A percentile compares a stretch with the other conserved stretches of the same genome.
Conservation (phyloP, 805 yeast species). For the Yamadazyma ubonensis region DNA sequence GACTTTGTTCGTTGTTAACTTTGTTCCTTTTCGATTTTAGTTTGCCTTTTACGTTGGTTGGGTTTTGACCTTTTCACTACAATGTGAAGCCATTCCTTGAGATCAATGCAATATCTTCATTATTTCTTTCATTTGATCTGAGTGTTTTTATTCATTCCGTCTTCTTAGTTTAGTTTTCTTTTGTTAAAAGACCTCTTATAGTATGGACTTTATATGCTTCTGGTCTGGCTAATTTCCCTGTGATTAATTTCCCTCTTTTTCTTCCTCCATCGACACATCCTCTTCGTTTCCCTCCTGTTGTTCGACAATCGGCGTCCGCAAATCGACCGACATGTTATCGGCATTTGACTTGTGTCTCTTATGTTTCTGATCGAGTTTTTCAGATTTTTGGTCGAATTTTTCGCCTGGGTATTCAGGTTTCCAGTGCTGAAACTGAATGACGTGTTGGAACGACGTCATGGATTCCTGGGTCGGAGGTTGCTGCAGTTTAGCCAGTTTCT, state of each 20-base stretch:
- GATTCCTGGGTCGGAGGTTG: conserved; percentile 41
- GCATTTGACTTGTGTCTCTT: conserved; percentile 36
- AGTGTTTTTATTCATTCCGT: too few relatives aligned
- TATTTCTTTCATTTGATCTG: too few relatives aligned
- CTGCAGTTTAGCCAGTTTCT: conserved; percentile 26
- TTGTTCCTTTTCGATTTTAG: too few relatives aligned
- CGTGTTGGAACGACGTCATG: conserved; percentile 49
- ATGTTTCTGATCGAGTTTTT: conserved; percentile 24
- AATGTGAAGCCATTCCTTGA: neutral
- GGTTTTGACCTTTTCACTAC: neutral
- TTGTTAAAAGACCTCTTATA: too few relatives aligned
- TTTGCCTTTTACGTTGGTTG: neutral
- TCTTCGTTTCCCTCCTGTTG: conserved; percentile 3
- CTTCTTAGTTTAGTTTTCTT: too few relatives aligned
- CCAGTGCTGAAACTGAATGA: conserved; percentile 60
- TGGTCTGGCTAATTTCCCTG: too few relatives aligned
- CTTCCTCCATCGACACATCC: conserved; percentile 15
- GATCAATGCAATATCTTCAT: neutral
- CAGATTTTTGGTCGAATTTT: neutral
- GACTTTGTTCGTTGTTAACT: too few relatives aligned
- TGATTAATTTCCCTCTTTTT: neutral
- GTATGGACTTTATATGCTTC: too few relatives aligned
- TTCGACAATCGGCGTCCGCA: conserved; percentile 8
- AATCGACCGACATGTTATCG: conserved; percentile 32
- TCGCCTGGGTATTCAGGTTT: conserved; percentile 30